Evolutionary conservation across 257 asterid species (phyloP).

Genomic region (Misopates orontium): DNA sequence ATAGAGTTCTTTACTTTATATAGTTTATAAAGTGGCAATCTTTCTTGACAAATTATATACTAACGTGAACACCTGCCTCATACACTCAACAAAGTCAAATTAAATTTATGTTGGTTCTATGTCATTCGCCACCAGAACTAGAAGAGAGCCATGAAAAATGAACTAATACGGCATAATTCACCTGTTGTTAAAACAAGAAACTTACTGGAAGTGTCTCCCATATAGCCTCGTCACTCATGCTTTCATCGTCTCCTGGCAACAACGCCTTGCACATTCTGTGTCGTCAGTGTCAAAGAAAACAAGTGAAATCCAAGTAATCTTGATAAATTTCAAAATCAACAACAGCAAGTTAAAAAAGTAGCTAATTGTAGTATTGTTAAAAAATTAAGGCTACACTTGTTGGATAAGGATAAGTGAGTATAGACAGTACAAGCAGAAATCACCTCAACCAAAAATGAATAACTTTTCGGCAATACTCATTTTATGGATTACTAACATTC

Average conservation of each 20-base stretch:
- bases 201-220: constrained; percentile 99
- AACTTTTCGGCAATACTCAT: constrained; percentile 2
- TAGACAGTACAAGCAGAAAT: constrained; percentile 19
- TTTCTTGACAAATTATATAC: not conserved
- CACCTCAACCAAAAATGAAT: constrained; percentile 13
- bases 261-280: constrained; percentile 96
- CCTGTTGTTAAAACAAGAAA: constrained; percentile 25
- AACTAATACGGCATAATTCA: constrained; percentile 12
- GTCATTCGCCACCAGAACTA: constrained; percentile 14
- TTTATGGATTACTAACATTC: not conserved
- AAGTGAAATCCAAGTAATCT: constrained; percentile 22
- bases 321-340: constrained; percentile 22
- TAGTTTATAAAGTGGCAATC: not conserved
- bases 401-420: constrained; percentile 16
- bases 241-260: constrained; percentile 94
- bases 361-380: constrained; percentile 9
- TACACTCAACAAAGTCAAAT: constrained; percentile 16
- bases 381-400: constrained; percentile 17
- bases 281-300: constrained; percentile 24
- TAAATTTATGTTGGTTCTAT: not conserved
- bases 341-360: constrained; percentile 9
- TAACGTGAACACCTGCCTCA: too few relatives aligned
- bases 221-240: constrained; percentile 82
- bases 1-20: constrained; percentile 10
- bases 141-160: too few relatives aligned